Evolutionary conservation across 192 early-diverging fungal genomes (phyloP), one percentile per base, ranked within the genome.

Genomic region (Thoreauomyces humboldtii): DNA sequence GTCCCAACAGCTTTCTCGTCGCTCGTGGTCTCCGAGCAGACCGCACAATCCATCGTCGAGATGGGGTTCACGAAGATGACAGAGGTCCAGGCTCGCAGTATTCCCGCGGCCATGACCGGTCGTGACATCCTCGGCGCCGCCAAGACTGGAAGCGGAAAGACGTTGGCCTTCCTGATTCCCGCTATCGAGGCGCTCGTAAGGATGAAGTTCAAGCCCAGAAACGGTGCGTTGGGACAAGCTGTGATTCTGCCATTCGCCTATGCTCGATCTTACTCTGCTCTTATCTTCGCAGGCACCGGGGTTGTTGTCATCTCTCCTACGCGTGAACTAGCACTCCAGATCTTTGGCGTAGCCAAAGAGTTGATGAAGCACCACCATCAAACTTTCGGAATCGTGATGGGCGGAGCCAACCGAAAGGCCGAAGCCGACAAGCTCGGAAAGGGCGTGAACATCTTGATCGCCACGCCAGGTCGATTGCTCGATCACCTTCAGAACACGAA

Each of bases 401-500:
- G 97, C 47, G 97, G 97, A 34, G 95, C 95, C 14, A 96, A 96
- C 75, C 84, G 95, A 66, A 90, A 90, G 65, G 94, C 93, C 32
- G 95, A 99, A 79, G 93, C 90, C 9, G 92, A 96, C 41, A 96
- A 97, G 79, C 83, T 99, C 41, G 74, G 74, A 43, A 98, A 96
- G 77, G 97, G 97, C 48, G 95, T 98, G 32, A 98, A 99, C 73
- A 71, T 99, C 25, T 60, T 98, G 46, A 89, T 99, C 66, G 93
- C 94, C 47, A 98, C 95, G 25, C 97, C 97, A 0, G 95, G 95
- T 42, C 88, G 97, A 53, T 81, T 99, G 68, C 81, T 99, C 59
- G 97, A 99, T 86, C 97, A 99, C 77, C 74, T 98, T 75, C 95
- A 98, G 61, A 98, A 96, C 80, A 98, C 95, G 5, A 91, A 92